Evolutionary conservation across 768 basidiomycete species (phyloP).

Genomic region (Amanita exitialis): DNA sequence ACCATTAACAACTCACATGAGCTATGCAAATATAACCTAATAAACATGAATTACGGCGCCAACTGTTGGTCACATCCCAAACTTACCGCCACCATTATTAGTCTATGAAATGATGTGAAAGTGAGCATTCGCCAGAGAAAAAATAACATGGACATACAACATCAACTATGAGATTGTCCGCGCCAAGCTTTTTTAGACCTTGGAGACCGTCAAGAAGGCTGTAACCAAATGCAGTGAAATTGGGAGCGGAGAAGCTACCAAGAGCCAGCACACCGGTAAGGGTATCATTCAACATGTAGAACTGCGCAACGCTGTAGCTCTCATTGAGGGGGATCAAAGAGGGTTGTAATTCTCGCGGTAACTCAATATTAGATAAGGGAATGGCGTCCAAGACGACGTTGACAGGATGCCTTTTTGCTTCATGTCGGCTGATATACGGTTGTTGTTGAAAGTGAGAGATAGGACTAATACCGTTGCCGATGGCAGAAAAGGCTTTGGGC

Average conservation of each 20-base stretch:
- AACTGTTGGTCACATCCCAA: neutral
- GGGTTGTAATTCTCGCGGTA: conserved; percentile 31
- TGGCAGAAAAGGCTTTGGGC: conserved; percentile 6
- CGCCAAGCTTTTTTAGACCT: conserved; percentile 36
- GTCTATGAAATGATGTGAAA: conserved; percentile 17
- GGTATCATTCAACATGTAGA: conserved; percentile 42
- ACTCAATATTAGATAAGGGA: conserved; percentile 32
- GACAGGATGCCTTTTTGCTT: conserved; percentile 26
- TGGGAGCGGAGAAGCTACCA: conserved; percentile 43
- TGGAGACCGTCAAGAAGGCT: conserved; percentile 36
- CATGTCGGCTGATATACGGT: conserved; percentile 19
- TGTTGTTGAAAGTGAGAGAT: conserved; percentile 30
- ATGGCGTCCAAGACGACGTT: conserved; percentile 40
- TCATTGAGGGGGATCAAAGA: conserved; percentile 25
- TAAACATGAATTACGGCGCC: neutral
- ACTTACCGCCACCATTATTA: conserved; percentile 37
- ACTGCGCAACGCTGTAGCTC: conserved; percentile 42
- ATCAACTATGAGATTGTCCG: conserved; percentile 46
- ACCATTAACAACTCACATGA: conserved; percentile 28
- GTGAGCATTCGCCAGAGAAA: neutral
- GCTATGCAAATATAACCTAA: conserved; percentile 48
- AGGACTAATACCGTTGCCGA: conserved; percentile 13
- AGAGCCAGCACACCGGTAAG: conserved; percentile 47
- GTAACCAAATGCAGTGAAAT: conserved; percentile 29
- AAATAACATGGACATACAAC: conserved; percentile 27